Base-by-base conservation (phyloP, 495 filamentous ascomycete genomes). In the Aspergillus incahuasiensis region DNA sequence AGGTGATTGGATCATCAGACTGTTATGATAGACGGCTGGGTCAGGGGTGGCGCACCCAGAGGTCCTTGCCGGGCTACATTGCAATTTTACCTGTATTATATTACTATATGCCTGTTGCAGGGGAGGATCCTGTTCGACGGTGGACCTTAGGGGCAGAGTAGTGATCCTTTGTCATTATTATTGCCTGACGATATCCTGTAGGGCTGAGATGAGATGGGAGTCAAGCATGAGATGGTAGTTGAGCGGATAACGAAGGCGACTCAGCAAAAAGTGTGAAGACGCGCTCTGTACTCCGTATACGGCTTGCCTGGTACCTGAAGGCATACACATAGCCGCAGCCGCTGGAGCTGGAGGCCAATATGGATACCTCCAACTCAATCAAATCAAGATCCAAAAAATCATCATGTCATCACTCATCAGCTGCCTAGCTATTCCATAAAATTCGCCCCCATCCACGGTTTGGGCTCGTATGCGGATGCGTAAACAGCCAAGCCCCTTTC, bases 401-500 rank as follows among this genome's bases (percentile, higher is more conserved):
- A n/a, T n/a, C n/a, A n/a, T n/a, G n/a, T n/a, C n/a, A n/a, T n/a
- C n/a, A n/a, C n/a, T 30, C 28, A 30, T 30, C 28, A 30, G 28
- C 28, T 30, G 5, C 9, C 9, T 9, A 30, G 28, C 22, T 48
- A 20, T 2, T 49, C 32, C 18, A 12, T 28, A 13, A 20, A 28
- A 28, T 28, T 48, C 25, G 15, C 30, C 8, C 12, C 38, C 13
- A 50, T 21, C 48, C 48, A 18, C 34, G 20, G 48, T 50, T 40
- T 21, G 4, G 15, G 28, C 25, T 49, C 48, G 48, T 50, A 50
- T 50, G 34, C 48, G 48, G 48, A 50, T 21, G 22, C 34, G 34
- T n/a, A 25, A 22, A 28, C 4, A 50, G 54, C 54, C 58, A 57
- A 61, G 58, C 49, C 32, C 48, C 49, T 49, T 15, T 28, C 25